Percentiles rank a stretch among this genome's conserved stretches.
These are phyloP conservation scores for Candolleomyces efflorescens DNA, from an alignment of 768 basidiomycete species.

Conservation along the genomic window DNA sequence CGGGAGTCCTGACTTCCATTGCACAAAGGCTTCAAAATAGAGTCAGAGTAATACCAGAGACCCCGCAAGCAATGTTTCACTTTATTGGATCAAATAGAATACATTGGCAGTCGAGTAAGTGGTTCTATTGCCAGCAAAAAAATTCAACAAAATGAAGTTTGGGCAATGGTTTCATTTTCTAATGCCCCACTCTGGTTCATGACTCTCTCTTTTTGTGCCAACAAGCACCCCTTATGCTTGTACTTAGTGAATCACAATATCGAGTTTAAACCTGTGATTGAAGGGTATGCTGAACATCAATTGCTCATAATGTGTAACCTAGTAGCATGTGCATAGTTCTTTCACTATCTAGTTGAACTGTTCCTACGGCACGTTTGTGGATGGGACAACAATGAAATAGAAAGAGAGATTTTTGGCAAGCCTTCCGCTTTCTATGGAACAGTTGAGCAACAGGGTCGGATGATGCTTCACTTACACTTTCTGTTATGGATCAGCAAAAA, in stretches of 20 bases:
- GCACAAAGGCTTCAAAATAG: too few species aligned
- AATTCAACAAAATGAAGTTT: constrained; percentile 26
- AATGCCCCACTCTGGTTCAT: constrained; percentile 31
- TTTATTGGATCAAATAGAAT: constrained; percentile 29
- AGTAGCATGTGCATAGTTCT: not conserved
- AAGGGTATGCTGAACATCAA: too few species aligned
- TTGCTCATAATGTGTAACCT: not conserved
- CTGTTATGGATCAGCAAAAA: constrained; percentile 32
- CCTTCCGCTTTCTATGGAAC: constrained; percentile 25
- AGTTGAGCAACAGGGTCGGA: constrained; percentile 30
- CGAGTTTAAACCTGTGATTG: constrained; percentile 17
- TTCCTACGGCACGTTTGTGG: not conserved
- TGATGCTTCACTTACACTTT: constrained; percentile 30
- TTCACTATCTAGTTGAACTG: not conserved
- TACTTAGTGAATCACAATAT: constrained; percentile 23
- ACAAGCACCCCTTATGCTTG: constrained; percentile 26
- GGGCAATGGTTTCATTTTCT: constrained; percentile 19
- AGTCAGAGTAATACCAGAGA: too few species aligned
- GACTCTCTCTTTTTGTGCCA: constrained; percentile 27
- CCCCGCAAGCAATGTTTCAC: constrained; percentile 1
- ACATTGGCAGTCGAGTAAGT: constrained; percentile 25
- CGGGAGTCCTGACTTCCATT: constrained; percentile 11
- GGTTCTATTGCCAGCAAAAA: constrained; percentile 26
- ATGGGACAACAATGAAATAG: not conserved
- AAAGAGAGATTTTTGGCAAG: constrained; percentile 14